These are phyloP conservation scores for Cyberlindnera saturnus DNA, from an alignment of 805 yeast genomes.

Conservation along the genomic window DNA sequence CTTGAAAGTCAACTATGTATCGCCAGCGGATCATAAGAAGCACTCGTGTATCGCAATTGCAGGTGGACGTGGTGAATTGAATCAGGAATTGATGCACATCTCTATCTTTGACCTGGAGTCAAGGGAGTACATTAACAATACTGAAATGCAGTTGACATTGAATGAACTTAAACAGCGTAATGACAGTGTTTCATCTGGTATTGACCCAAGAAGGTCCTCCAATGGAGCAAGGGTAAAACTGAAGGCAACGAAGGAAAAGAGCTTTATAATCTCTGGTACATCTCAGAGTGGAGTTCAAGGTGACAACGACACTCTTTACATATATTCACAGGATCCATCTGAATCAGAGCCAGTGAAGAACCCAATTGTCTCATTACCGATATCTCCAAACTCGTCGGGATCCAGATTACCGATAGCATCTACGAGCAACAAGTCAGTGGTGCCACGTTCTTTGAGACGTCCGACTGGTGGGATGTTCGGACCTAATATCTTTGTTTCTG, in stretches of 20 bases:
- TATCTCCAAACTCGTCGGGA: constrained; percentile 27
- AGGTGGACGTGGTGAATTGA: constrained; percentile 42
- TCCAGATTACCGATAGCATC: constrained; percentile 23
- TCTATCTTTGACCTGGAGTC: constrained; percentile 40
- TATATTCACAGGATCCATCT: constrained; percentile 12
- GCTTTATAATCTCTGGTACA: constrained; percentile 17
- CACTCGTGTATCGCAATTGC: constrained; percentile 46
- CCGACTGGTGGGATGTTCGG: constrained; percentile 66
- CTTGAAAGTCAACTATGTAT: constrained; percentile 33
- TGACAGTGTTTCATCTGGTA: constrained; percentile 1
- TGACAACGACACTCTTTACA: constrained; percentile 15
- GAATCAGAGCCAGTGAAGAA: constrained; percentile 6
- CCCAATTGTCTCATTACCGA: constrained; percentile 30
- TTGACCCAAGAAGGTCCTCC: constrained; percentile 9
- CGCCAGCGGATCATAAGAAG: constrained; percentile 30
- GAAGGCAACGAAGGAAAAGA: constrained; percentile 12
- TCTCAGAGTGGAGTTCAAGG: constrained; percentile 4
- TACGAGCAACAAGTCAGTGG: constrained; percentile 20
- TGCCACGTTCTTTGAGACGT: constrained; percentile 43
- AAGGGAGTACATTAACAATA: constrained; percentile 19
- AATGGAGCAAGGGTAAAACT: constrained; percentile 9
- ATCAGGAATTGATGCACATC: constrained; percentile 27
- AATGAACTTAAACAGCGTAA: constrained; percentile 15
- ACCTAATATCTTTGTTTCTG: constrained; percentile 55
- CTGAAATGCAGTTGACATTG: constrained; percentile 16